Conservation (phyloP, 441 rosid genomes). For the Hura crepitans region DNA sequence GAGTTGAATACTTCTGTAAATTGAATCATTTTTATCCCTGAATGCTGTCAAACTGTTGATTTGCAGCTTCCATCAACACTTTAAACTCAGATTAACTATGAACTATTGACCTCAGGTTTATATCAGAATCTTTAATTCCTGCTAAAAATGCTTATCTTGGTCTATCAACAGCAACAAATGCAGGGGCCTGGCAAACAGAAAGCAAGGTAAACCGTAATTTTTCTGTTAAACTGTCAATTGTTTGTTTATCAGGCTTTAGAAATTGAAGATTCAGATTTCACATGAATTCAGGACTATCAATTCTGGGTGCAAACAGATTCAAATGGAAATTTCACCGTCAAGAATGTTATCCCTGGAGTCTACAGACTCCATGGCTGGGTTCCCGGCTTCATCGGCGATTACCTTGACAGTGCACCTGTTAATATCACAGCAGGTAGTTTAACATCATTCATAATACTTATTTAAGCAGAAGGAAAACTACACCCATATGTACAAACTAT, state of each 20-base stretch:
- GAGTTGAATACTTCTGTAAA: no score
- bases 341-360: slow-evolving; percentile 42
- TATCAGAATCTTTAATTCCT: slow-evolving; percentile 33
- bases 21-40: no score
- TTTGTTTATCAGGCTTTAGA: background rate
- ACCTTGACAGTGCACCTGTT: slow-evolving; percentile 17
- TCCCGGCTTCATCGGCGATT: slow-evolving; percentile 53
- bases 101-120: slow-evolving; percentile 23
- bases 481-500: background rate
- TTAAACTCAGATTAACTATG: background rate
- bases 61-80: background rate
- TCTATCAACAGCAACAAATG: slow-evolving; percentile 40
- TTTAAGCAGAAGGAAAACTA: background rate
- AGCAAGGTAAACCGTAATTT: slow-evolving; percentile 36
- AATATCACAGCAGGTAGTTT: slow-evolving; percentile 31
- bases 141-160: slow-evolving; percentile 46
- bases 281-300: slow-evolving; percentile 38
- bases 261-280: background rate
- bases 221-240: background rate
- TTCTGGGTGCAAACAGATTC: slow-evolving; percentile 50
- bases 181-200: slow-evolving; percentile 55
- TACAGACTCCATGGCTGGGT: slow-evolving; percentile 53
- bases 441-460: background rate
- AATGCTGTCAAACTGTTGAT: background rate
- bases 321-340: slow-evolving; percentile 43